A percentile compares a stretch with the other conserved stretches of the same genome.
Conservation (phyloP, 83 land plant species). For the Isoetes engelmannii region DNA sequence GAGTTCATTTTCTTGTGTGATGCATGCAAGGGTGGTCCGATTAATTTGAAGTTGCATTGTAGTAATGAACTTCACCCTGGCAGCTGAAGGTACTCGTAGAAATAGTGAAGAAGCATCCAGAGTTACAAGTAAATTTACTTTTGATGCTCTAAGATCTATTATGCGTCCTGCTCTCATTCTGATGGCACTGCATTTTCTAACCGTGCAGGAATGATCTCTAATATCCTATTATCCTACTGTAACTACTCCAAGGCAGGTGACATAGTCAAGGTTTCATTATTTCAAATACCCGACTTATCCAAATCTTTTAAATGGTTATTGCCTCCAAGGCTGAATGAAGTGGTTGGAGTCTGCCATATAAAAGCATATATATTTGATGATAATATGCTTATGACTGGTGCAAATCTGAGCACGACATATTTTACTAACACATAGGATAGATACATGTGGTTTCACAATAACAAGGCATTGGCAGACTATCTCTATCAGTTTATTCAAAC, state of each 20-base stretch:
- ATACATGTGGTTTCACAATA: slow-evolving; percentile 23
- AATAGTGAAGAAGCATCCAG: slow-evolving; percentile 12
- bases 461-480: slow-evolving; percentile 22
- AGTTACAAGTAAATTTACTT: slow-evolving; percentile 23
- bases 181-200: slow-evolving; percentile 13
- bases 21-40: no score
- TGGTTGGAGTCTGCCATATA: slow-evolving; percentile 35
- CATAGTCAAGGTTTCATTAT: slow-evolving; percentile 15
- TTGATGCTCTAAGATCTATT: slow-evolving; percentile 34
- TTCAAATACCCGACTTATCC: slow-evolving; percentile 26
- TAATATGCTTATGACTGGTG: slow-evolving; percentile 29
- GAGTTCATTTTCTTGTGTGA: no score
- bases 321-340: slow-evolving; percentile 25
- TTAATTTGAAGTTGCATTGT: no score
- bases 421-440: slow-evolving; percentile 32
- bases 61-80: background rate
- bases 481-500: slow-evolving; percentile 19
- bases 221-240: slow-evolving; percentile 17
- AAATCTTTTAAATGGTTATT: slow-evolving; percentile 17
- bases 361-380: slow-evolving; percentile 33
- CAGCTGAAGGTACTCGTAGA: slow-evolving; percentile 43
- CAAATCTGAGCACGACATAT: slow-evolving; percentile 36
- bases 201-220: slow-evolving; percentile 31
- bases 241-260: slow-evolving; percentile 1
- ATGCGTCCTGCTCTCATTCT: slow-evolving; percentile 15